Evolutionary conservation across 1,139 yeast species (phyloP), one percentile per base, ranked within the genome.

Genomic region (Sugiyamaella xylanicola): DNA sequence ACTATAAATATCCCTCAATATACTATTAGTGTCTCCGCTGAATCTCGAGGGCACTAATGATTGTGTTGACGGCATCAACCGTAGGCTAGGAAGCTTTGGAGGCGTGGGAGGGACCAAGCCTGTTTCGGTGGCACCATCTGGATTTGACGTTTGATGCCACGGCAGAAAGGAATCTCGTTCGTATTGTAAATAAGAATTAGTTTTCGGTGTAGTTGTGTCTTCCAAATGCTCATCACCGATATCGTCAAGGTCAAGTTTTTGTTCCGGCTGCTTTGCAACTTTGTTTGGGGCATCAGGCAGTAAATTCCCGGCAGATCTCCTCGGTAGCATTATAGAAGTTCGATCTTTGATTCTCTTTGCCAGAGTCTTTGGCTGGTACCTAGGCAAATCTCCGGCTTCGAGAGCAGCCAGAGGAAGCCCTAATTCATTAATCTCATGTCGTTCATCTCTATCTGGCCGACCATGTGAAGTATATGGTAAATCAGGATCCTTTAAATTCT

Each of bases 11-110:
- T 46, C 19, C 25, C 37, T 48, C 27, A 13, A 15, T 17, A 49
- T 20, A 17, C 47, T 41, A 5, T 40, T 45, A 9, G 48, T 35
- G 16, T 45, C 42, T 16, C 51, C 43, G 2, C 51, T 50, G 29
- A 56, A 44, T 41, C 45, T 47, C 11, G 56, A 52, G 5, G 42
- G 49, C 9, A 44, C 37, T 20, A 57, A 48, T n/a, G 60, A 57
- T 16, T 55, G 58, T 15, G 48, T 50, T 4, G 60, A 57, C 7
- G 55, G 53, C 22, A 43, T 32, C 9, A 56, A 39, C 15, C 54
- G 44, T 19, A 59, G 53, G 35, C 59, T 56, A n/a, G 61, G 61
- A 5, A 59, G 56, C 37, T 55, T 55, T 20, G 61, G 61, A 16
- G 59, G 56, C 11, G 32, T 37, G 11, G 46, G 45, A 3, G 50